Conservation (phyloP, 176 grass and related monocot species). For the Elaeis guineensis region DNA sequence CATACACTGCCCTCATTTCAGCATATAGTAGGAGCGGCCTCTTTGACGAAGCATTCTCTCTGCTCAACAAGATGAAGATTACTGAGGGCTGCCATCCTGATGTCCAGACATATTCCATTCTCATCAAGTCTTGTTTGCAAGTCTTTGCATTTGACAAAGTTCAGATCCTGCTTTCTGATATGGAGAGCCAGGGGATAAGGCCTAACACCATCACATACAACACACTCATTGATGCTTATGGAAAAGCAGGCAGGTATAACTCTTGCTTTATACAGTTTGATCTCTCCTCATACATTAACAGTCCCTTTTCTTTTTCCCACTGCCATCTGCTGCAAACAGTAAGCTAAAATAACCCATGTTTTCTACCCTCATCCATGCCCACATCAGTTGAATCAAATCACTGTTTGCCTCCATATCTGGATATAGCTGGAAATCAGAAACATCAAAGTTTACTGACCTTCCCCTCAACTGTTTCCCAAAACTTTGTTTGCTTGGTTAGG, state of each 20-base stretch:
- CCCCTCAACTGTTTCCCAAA: too few relatives aligned
- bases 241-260: conserved; percentile 71
- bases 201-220: conserved; percentile 91
- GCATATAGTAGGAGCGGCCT: conserved; percentile 74
- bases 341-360: too few relatives aligned
- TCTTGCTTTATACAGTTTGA: background rate
- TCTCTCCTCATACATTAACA: background rate
- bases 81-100: conserved; percentile 60
- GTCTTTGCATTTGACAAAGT: conserved; percentile 76
- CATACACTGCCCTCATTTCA: conserved; percentile 73
- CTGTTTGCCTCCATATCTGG: too few relatives aligned
- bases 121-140: conserved; percentile 88
- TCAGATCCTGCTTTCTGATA: conserved; percentile 51
- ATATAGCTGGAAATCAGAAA: too few relatives aligned
- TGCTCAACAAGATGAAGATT: conserved; percentile 76
- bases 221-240: conserved; percentile 82
- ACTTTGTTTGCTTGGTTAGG: too few relatives aligned
- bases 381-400: too few relatives aligned
- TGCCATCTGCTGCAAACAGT: background rate
- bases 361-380: too few relatives aligned
- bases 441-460: too few relatives aligned
- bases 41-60: conserved; percentile 49
- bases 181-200: conserved; percentile 30
- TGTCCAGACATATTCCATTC: conserved; percentile 84
- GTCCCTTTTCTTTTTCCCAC: background rate